Base-by-base conservation (phyloP, 441 rosid genomes). In the Macaranga tanarius region DNA sequence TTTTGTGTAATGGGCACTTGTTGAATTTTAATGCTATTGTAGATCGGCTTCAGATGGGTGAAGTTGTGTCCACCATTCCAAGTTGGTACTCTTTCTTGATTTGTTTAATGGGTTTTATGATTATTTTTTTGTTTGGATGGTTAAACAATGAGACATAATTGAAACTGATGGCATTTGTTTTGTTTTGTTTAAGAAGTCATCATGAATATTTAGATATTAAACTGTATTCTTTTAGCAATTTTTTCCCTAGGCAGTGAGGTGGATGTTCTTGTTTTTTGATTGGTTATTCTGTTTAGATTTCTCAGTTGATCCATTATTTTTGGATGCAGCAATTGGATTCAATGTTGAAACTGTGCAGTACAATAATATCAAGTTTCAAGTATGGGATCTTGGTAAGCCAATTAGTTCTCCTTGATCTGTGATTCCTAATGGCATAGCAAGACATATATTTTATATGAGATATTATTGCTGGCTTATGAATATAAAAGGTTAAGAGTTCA, bases 11-110 rank as follows among this genome's bases (percentile, higher is more conserved):
- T 84, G 80, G 72, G 67, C 47, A 15, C 3, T 52, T 61, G 38
- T 2, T 73, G n/a, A 45, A 67, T 75, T 75, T 69, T 15, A 7
- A 23, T 48, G 15, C 72, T 78, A 56, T 7, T 74, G 42, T 90
- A 90, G 97, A 92, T 90, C 94, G 96, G 84, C 88, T 92, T 80
- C 96, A 92, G 82, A 92, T 92, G 96, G 97, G 97, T 28, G 97
- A 92, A 75, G 96, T 90, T 81, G 96, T 92, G 57, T 90, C 97
- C 64, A 90, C 96, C 28, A 92, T 92, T 77, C 97, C 97, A 67
- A 92, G 97, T 92, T 66, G 71, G 94, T 83, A 34, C n/a, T 71
- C 66, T 65, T 73, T 67, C 42, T 73, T 26, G 1, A 7, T 40
- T 62, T 22, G 28, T 62, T 34, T 15, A 0, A 6, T 54, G 62